These are phyloP conservation scores for Eucalyptus camaldulensis DNA, from an alignment of 345 rosid genomes.

Conservation along the genomic window DNA sequence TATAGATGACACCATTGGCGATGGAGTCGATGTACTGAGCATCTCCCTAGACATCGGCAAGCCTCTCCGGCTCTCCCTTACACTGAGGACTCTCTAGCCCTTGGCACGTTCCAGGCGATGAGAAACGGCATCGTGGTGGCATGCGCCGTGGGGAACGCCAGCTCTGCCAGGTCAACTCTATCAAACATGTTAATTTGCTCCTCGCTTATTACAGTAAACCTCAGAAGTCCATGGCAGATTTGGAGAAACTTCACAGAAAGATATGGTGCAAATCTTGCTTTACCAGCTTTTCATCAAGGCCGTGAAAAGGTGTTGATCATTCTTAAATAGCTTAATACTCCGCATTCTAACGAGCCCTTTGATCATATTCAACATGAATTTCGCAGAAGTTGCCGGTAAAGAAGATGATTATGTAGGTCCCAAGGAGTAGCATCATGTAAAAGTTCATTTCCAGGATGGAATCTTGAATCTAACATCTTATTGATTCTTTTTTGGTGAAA, in stretches of 20 bases:
- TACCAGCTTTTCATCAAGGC: slow-evolving; percentile 15
- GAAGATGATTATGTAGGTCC: too few relatives aligned
- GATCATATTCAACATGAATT: neutral
- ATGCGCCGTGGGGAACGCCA: slow-evolving; percentile 56
- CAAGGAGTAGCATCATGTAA: too few relatives aligned
- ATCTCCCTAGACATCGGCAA: slow-evolving; percentile 29
- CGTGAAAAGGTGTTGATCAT: slow-evolving; percentile 33
- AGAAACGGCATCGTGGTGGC: slow-evolving; percentile 42
- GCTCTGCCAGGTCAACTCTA: slow-evolving; percentile 38
- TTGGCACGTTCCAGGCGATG: slow-evolving; percentile 19
- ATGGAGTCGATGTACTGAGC: slow-evolving; percentile 65
- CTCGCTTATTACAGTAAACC: slow-evolving; percentile 25
- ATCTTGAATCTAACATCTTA: too few relatives aligned
- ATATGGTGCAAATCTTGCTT: slow-evolving; percentile 20
- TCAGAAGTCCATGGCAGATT: slow-evolving; percentile 42
- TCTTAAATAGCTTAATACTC: neutral
- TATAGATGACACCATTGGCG: slow-evolving; percentile 64
- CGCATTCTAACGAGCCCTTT: neutral
- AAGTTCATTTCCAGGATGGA: too few relatives aligned
- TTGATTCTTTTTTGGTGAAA: too few relatives aligned
- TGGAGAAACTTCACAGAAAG: slow-evolving; percentile 34
- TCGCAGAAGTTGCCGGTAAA: neutral
- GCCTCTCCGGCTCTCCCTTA: neutral
- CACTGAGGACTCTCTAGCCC: too few relatives aligned
- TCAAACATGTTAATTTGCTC: neutral